Conservation (phyloP, 306 rosid genomes). For the Ormosia semicastrata region DNA sequence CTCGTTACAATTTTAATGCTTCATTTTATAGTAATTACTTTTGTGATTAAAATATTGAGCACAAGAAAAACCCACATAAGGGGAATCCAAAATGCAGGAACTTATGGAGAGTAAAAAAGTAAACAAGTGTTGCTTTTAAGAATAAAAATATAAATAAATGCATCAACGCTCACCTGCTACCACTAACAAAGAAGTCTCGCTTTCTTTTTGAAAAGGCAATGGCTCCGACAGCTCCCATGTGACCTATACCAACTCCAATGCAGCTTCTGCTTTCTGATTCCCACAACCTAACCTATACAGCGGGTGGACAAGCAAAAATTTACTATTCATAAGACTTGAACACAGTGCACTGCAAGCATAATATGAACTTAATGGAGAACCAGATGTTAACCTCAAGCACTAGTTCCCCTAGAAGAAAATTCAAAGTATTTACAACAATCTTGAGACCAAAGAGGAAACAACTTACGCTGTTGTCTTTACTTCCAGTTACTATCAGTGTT, state of each 20-base stretch:
- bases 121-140: neutral
- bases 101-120: neutral
- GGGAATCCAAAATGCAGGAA: neutral
- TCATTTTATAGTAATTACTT: neutral
- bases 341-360: neutral
- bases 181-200: conserved; percentile 86
- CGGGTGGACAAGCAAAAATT: conserved; percentile 15
- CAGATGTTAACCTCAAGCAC: conserved; percentile 14
- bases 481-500: conserved; percentile 74
- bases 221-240: conserved; percentile 91
- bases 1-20: neutral
- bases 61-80: conserved; percentile 4
- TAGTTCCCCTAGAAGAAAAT: conserved; percentile 12
- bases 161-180: conserved; percentile 73
- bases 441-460: conserved; percentile 9
- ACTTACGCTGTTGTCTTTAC: conserved; percentile 91
- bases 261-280: conserved; percentile 77
- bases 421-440: neutral
- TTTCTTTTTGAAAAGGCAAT: conserved; percentile 77
- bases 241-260: conserved; percentile 82
- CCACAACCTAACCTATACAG: conserved; percentile 88
- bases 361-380: conserved; percentile 12
- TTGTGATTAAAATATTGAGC: conserved; percentile 12
- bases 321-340: neutral
- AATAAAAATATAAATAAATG: conserved; percentile 5